These are phyloP conservation scores for Phoma herbarum DNA, from an alignment of 2,329 filamentous ascomycete genomes.

Conservation along the genomic window DNA sequence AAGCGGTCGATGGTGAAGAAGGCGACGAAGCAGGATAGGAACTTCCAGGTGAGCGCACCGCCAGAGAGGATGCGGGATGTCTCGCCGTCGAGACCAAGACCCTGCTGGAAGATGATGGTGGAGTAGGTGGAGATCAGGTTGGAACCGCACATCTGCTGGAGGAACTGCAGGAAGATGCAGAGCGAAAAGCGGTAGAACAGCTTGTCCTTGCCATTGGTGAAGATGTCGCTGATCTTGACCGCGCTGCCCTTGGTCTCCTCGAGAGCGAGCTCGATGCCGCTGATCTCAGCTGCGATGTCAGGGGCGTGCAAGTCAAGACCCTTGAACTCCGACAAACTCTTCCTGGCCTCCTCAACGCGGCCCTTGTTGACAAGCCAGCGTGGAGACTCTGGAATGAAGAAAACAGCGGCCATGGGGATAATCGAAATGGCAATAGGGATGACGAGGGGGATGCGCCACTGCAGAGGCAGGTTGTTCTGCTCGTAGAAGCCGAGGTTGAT, in stretches of 20 bases:
- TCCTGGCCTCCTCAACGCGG: constrained; percentile 70
- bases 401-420: constrained; percentile 64
- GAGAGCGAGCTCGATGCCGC: constrained; percentile 64
- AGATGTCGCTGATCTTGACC: constrained; percentile 66
- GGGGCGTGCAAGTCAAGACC: constrained; percentile 51
- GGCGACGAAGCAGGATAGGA: constrained; percentile 66
- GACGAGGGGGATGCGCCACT: constrained; percentile 74
- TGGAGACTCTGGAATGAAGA: constrained; percentile 76
- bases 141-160: constrained; percentile 62
- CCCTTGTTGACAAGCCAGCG: constrained; percentile 73
- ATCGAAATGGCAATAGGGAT: constrained; percentile 68
- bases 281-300: constrained; percentile 70
- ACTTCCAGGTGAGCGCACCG: constrained; percentile 65
- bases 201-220: constrained; percentile 67
- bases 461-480: constrained; percentile 64
- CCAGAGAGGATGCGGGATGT: constrained; percentile 70
- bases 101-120: constrained; percentile 54
- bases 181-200: constrained; percentile 69
- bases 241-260: constrained; percentile 63
- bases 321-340: constrained; percentile 52
- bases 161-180: constrained; percentile 61
- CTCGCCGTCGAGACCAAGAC: constrained; percentile 55
- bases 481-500: constrained; percentile 66
- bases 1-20: constrained; percentile 77
- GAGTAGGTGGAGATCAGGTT: constrained; percentile 62